Conservation (phyloP, 805 yeast species). For the Wickerhamiella lipophila region DNA sequence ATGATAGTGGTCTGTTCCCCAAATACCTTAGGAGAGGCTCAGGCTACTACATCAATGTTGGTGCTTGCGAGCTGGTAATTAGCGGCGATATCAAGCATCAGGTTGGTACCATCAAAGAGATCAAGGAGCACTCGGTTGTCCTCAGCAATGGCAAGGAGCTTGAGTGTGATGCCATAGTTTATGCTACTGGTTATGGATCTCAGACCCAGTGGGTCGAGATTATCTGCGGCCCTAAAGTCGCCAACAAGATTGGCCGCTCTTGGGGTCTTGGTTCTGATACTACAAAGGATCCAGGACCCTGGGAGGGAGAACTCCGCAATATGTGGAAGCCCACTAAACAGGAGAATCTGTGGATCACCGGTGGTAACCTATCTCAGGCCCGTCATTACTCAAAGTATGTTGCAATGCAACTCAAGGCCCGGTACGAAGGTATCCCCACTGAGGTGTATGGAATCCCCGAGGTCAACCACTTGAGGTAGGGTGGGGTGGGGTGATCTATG, state of each 20-base stretch:
- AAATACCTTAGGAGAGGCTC: constrained; percentile 34
- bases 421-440: constrained; percentile 2
- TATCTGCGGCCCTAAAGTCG: background rate
- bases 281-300: constrained; percentile 5
- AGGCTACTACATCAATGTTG: constrained; percentile 38
- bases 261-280: constrained; percentile 9
- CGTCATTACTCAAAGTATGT: constrained; percentile 7
- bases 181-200: constrained; percentile 33
- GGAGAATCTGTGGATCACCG: constrained; percentile 7
- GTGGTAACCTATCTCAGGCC: constrained; percentile 6
- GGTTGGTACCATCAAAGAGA: constrained; percentile 29
- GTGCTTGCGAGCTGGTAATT: constrained; percentile 32
- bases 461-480: constrained; percentile 2
- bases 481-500: too few relatives aligned
- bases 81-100: constrained; percentile 32
- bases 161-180: constrained; percentile 32
- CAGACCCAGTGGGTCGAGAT: constrained; percentile 8
- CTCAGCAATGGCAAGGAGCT: constrained; percentile 31
- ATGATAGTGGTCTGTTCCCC: constrained; percentile 34
- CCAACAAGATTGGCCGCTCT: constrained; percentile 4
- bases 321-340: constrained; percentile 9
- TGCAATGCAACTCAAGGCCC: constrained; percentile 9
- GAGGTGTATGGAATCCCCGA: constrained; percentile 4
- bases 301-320: constrained; percentile 9
- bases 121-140: constrained; percentile 31